Evolutionary conservation across 371 early-diverging fungal genomes (phyloP), one percentile per base, ranked within the genome.

Genomic region (Gilbertella persicaria): DNA sequence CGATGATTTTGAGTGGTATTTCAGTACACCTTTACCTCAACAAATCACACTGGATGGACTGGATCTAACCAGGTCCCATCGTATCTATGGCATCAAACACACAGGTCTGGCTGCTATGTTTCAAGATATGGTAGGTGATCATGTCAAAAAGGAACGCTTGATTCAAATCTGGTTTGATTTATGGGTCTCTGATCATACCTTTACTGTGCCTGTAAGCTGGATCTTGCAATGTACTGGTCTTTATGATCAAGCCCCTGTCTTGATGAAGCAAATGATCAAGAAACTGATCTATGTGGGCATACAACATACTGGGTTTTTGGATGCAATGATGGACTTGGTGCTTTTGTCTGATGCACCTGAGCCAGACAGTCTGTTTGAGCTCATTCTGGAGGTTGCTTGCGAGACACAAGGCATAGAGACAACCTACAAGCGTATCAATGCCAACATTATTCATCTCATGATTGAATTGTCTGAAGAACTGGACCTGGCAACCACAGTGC

Each of bases 231-330:
- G 70, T 21, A 57, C 59, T 19, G 73, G 73, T 2, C 51, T 73
- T 10, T 73, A 69, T 37, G 73, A 73, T 37, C 67, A 69, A 50
- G 73, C 73, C 1, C 73, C 73, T 10, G 70, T 64, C 2, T 19
- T 64, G 5, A 54, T 67, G 6, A 73, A 73, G 21, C 63, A 60
- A 21, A 67, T 69, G 70, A 67, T 73, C 20, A 55, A 56, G 21
- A 23, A 48, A 8, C 54, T 67, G 23, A 33, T 73, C 10, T 23
- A 17, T 1, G 54, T 64, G 16, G 69, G 69, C 0, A 43, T 66
- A 33, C 8, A 20, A 3, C 40, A 41, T 21, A 36, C 54, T 38
- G 38, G 25, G 26, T 60, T 61, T 50, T 26, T 33, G 5, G 21
- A 47, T 21, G 50, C 57, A 5, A 59, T 73, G 42, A 64, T 73